Evolutionary conservation across 371 early-diverging fungal genomes (phyloP).

Genomic region (Saksenaea vasiformis): DNA sequence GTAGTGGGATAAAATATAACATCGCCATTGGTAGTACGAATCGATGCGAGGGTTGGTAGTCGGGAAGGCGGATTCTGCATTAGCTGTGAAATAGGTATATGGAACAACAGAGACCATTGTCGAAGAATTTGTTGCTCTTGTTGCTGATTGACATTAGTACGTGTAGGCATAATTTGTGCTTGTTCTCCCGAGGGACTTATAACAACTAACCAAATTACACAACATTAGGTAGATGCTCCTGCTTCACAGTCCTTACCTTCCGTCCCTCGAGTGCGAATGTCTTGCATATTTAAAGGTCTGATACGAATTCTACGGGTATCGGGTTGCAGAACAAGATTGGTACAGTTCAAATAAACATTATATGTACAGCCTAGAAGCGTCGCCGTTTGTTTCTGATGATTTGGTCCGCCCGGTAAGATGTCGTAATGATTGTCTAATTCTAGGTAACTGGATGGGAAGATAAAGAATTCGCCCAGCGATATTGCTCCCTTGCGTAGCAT

Average conservation of each 20-base stretch:
- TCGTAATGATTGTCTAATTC: not conserved
- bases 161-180: slow-evolving; percentile 19
- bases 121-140: slow-evolving; percentile 24
- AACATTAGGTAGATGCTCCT: not conserved
- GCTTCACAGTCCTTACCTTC: slow-evolving; percentile 21
- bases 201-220: slow-evolving; percentile 21
- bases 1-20: slow-evolving; percentile 32
- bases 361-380: slow-evolving; percentile 30
- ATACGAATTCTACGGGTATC: slow-evolving; percentile 36
- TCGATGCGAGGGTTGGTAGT: slow-evolving; percentile 20
- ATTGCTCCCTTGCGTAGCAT: slow-evolving; percentile 38
- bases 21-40: slow-evolving; percentile 22
- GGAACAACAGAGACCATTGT: slow-evolving; percentile 36
- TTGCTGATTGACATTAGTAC: slow-evolving; percentile 18
- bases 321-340: slow-evolving; percentile 45
- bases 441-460: slow-evolving; percentile 21
- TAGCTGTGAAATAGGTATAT: slow-evolving; percentile 27
- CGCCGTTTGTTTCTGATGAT: not conserved
- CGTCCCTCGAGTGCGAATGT: slow-evolving; percentile 21
- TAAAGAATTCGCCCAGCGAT: slow-evolving; percentile 46
- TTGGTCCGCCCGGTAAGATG: slow-evolving; percentile 1
- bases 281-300: slow-evolving; percentile 18
- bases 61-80: not conserved
- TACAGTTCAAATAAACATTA: slow-evolving; percentile 40
- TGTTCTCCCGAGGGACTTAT: slow-evolving; percentile 39